phyloP scores from a whole-genome alignment of 768 basidiomycete genomes.

The Steccherinum ochraceum region DNA sequence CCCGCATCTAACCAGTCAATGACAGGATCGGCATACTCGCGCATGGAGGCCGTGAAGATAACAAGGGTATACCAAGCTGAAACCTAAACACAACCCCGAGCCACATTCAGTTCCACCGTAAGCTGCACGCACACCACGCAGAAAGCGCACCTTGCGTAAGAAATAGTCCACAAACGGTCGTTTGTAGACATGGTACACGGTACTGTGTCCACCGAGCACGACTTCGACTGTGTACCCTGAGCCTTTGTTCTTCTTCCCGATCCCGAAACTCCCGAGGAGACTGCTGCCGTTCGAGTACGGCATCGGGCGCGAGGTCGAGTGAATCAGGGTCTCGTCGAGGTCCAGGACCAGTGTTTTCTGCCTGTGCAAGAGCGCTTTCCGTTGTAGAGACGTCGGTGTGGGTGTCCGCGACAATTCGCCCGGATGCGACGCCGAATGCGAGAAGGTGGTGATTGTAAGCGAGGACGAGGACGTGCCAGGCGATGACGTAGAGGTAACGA shows the following conservation, averaged over 20 bases:
- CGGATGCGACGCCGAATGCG: conserved; percentile 9
- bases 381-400: conserved; percentile 43
- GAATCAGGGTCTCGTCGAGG: conserved; percentile 96
- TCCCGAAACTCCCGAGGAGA: conserved; percentile 37
- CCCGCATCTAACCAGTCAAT: conserved; percentile 99
- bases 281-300: conserved; percentile 42
- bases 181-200: conserved; percentile 97
- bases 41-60: conserved; percentile 98
- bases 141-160: conserved; percentile 63
- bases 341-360: conserved; percentile 96
- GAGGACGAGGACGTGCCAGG: conserved; percentile 11
- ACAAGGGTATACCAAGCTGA: conserved; percentile 98
- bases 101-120: no score
- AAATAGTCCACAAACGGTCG: conserved; percentile 96
- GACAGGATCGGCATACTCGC: conserved; percentile 98
- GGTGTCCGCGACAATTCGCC: conserved; percentile 32
- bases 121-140: no score
- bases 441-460: conserved; percentile 1
- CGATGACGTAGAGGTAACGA: no score
- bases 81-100: conserved; percentile 73
- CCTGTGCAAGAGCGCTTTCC: conserved; percentile 65
- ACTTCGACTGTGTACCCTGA: conserved; percentile 91
- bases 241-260: conserved; percentile 54
- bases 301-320: conserved; percentile 86
- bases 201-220: conserved; percentile 79